Conservation (phyloP, 352 stramenopile species). For the Globisporangium paroecandrum region DNA sequence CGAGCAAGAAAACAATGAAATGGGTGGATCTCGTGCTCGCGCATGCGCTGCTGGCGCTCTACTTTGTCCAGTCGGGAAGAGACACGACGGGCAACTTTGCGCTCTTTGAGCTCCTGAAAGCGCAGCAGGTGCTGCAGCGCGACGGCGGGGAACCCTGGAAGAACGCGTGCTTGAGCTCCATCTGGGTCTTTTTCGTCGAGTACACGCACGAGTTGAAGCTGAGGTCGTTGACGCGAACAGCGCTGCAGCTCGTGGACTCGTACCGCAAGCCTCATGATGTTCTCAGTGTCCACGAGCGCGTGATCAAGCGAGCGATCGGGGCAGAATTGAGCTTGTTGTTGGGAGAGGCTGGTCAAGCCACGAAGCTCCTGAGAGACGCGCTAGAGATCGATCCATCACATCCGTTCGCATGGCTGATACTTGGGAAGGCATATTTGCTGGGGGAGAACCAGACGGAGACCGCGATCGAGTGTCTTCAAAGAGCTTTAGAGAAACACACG, state of each 20-base stretch:
- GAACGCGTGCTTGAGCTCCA: constrained; percentile 32
- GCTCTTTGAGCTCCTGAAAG: constrained; percentile 64
- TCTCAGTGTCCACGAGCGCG: constrained; percentile 40
- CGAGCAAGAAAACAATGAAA: not conserved
- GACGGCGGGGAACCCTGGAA: constrained; percentile 17
- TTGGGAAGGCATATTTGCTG: constrained; percentile 43
- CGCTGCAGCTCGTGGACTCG: constrained; percentile 40
- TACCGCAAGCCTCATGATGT: constrained; percentile 33
- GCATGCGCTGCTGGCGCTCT: constrained; percentile 63
- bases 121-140: constrained; percentile 36
- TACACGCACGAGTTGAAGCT: constrained; percentile 46
- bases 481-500: constrained; percentile 33
- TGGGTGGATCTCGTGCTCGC: constrained; percentile 29
- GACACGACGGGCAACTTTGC: constrained; percentile 61
- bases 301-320: constrained; percentile 45
- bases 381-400: constrained; percentile 55
- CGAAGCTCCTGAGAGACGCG: constrained; percentile 45
- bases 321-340: constrained; percentile 36
- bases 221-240: constrained; percentile 24
- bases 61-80: constrained; percentile 38
- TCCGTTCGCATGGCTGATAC: constrained; percentile 52
- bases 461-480: constrained; percentile 53
- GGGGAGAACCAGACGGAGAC: constrained; percentile 36
- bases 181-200: constrained; percentile 62
- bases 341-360: constrained; percentile 24